phyloP scores from a whole-genome alignment of 495 filamentous ascomycete genomes.

The Neurospora tetraspora region DNA sequence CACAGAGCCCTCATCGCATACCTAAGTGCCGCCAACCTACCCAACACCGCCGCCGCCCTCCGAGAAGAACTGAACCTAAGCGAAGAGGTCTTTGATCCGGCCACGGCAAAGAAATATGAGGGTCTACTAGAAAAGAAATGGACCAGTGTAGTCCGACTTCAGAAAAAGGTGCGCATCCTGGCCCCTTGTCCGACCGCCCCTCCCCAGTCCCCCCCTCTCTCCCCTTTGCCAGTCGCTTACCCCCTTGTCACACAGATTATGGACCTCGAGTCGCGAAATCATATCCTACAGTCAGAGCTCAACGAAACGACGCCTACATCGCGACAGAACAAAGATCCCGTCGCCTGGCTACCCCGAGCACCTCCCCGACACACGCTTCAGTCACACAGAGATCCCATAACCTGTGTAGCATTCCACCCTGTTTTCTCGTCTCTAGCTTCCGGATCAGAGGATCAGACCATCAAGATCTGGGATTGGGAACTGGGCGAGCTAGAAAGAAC shows the following conservation, averaged over 20 bases:
- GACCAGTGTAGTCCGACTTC: constrained; percentile 82
- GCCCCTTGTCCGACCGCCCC: not conserved
- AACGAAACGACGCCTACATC: constrained; percentile 80
- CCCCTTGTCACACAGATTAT: constrained; percentile 55
- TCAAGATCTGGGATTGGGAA: constrained; percentile 99
- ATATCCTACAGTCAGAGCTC: constrained; percentile 67
- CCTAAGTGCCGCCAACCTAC: constrained; percentile 59
- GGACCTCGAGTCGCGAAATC: constrained; percentile 72
- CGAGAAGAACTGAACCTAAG: constrained; percentile 54
- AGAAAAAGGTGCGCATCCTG: constrained; percentile 65
- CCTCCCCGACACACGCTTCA: constrained; percentile 74
- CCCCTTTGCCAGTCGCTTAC: constrained; percentile 1
- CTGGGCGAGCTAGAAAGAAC: constrained; percentile 86
- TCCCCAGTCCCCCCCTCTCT: not conserved
- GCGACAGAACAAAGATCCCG: constrained; percentile 71
- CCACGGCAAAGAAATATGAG: constrained; percentile 79
- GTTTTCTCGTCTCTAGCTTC: constrained; percentile 86
- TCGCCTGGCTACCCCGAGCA: constrained; percentile 74
- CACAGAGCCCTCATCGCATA: constrained; percentile 90
- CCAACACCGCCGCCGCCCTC: constrained; percentile 55
- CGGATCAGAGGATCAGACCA: constrained; percentile 77
- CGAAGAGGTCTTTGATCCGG: constrained; percentile 60
- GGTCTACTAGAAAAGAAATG: constrained; percentile 90
- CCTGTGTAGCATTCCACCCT: constrained; percentile 89
- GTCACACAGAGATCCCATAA: constrained; percentile 74